Evolutionary conservation across 2,329 filamentous ascomycete genomes (phyloP).

Genomic region (Domatiomyces globalis): DNA sequence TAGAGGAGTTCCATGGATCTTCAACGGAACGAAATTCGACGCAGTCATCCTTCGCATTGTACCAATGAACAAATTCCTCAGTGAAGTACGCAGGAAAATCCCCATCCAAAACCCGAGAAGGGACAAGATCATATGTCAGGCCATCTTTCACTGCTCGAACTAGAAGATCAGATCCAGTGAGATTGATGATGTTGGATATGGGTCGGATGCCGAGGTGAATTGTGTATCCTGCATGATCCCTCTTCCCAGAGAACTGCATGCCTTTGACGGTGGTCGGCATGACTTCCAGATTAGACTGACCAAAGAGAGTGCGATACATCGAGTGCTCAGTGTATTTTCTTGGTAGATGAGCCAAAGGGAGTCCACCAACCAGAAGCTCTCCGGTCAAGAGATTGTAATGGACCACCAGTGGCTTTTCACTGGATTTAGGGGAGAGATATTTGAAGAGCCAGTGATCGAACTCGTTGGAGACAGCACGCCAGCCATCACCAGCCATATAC

Average conservation of each 20-base stretch:
- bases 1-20: conserved; percentile 20
- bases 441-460: conserved; percentile 24
- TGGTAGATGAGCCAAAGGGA: conserved; percentile 36
- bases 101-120: conserved; percentile 18
- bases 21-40: conserved; percentile 23
- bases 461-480: conserved; percentile 2
- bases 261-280: conserved; percentile 24
- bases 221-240: conserved; percentile 9
- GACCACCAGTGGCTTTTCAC: conserved; percentile 18
- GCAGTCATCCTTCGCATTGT: conserved; percentile 19
- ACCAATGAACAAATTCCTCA: conserved; percentile 35
- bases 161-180: background rate
- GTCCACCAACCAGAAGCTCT: conserved; percentile 39
- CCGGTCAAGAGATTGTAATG: conserved; percentile 40
- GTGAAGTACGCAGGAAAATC: conserved; percentile 26
- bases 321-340: conserved; percentile 28
- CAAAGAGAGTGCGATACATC: conserved; percentile 34
- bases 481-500: background rate
- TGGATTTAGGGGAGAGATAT: conserved; percentile 6
- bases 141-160: background rate
- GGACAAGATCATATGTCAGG: conserved; percentile 22
- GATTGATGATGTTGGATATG: background rate
- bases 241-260: conserved; percentile 2
- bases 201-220: conserved; percentile 15
- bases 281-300: conserved; percentile 29